A percentile compares a stretch with the other conserved stretches of the same genome.
phyloP scores from a whole-genome alignment of 2,329 filamentous ascomycete genomes.

The Verticillium nonalfalfae region DNA sequence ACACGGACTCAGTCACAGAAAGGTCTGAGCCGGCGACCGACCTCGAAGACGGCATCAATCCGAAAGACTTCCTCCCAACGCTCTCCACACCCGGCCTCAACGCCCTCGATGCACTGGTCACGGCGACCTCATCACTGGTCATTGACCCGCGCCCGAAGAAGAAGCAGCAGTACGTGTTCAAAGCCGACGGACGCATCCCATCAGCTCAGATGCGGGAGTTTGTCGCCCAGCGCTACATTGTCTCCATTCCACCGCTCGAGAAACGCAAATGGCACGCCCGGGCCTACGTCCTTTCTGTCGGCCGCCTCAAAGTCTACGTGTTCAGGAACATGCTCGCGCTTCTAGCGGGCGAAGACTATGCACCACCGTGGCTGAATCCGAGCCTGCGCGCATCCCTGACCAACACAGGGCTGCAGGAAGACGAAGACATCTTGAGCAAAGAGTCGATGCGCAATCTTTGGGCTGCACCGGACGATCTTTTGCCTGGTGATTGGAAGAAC shows the following conservation, averaged over 20 bases:
- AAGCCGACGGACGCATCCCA: constrained; percentile 24
- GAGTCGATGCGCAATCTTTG: constrained; percentile 29
- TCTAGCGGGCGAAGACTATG: constrained; percentile 25
- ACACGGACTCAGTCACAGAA: constrained; percentile 8
- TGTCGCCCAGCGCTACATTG: constrained; percentile 30
- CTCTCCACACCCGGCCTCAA: constrained; percentile 18
- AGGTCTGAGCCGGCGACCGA: background rate
- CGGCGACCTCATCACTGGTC: constrained; percentile 12
- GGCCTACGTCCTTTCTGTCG: constrained; percentile 27
- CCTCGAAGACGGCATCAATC: constrained; percentile 1
- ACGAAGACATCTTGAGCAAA: constrained; percentile 21
- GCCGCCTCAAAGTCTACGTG: constrained; percentile 29
- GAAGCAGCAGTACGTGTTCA: constrained; percentile 18
- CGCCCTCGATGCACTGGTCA: constrained; percentile 23
- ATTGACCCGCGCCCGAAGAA: background rate
- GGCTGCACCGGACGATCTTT: constrained; percentile 18
- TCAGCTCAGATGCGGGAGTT: constrained; percentile 29
- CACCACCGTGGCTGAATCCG: constrained; percentile 27
- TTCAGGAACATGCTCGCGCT: constrained; percentile 28
- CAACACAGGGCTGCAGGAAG: constrained; percentile 28
- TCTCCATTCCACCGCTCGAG: constrained; percentile 21
- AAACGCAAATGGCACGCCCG: constrained; percentile 28
- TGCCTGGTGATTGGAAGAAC: constrained; percentile 22
- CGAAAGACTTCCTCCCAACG: constrained; percentile 12
- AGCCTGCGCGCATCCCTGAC: constrained; percentile 25